Evolutionary conservation across 768 basidiomycete species (phyloP), one percentile per base, ranked within the genome.

Genomic region (Termitomyces sp.): DNA sequence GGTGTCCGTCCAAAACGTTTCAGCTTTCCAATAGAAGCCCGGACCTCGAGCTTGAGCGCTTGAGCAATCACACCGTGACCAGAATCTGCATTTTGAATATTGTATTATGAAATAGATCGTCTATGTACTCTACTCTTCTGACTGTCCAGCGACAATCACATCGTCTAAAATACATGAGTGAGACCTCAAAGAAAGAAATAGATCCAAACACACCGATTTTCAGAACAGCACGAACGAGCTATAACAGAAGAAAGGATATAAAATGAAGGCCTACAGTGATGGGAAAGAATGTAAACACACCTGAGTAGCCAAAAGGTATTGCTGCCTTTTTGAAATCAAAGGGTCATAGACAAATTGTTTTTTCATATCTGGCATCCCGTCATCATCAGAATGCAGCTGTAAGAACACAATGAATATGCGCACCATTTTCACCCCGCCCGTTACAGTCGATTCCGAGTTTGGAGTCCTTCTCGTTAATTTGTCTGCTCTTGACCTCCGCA

Each of bases 311-410:
- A 99, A 77, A 56, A 99, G 74, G 73, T 93, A 97, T 66, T 98
- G 96, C 67, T 98, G 95, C 65, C 96, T 77, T 74, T 98, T 99
- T 41, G 94, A 94, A 70, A 98, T 97, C 60, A 98, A 74, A 28
- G 97, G 96, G 66, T 99, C 97, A 63, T 95, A 94, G 42, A 98
- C 95, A 64, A 93, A 92, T 68, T 98, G 96, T 66, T 87, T 80
- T 78, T 89, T 96, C 96, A 99, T 99, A 64, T 99, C 96, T 98
- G 66, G 14, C 47, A 14, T 40, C 43, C 34, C 22, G 41, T 50
- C 15, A 22, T n/a, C 34, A 14, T 46, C 11, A 48, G 45, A 38
- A 52, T 32, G 17, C 17, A 55, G 7, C 45, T 14, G 32, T 38
- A 35, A 54, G 15, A 26, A 19, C 3, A 22, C n/a, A n/a, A 56